A percentile compares a stretch with the other conserved stretches of the same genome.
Conservation (phyloP, 768 basidiomycete genomes). For the Daedaleopsis nitida region DNA sequence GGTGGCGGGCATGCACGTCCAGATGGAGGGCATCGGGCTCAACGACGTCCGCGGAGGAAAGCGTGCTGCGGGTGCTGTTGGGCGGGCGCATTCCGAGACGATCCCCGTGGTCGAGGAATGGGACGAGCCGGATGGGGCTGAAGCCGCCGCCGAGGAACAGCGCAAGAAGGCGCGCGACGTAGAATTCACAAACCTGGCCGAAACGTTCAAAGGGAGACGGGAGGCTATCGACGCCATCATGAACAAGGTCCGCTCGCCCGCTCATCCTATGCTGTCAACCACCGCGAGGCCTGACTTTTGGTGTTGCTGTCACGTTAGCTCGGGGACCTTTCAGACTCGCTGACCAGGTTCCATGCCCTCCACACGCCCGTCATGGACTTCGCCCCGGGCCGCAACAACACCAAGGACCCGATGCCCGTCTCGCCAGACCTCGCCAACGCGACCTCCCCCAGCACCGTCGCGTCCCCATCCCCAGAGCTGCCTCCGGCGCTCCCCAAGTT, state of each 20-base stretch:
- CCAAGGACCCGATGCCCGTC: conserved; percentile 33
- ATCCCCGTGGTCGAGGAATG: conserved; percentile 49
- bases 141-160: conserved; percentile 58
- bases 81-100: conserved; percentile 40
- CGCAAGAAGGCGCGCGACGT: conserved; percentile 55
- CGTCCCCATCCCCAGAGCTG: conserved; percentile 22
- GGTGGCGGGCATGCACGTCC: conserved; percentile 70
- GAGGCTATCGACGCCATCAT: conserved; percentile 72
- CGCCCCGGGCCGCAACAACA: conserved; percentile 31
- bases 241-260: conserved; percentile 53
- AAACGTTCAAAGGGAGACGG: conserved; percentile 70
- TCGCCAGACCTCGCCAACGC: conserved; percentile 25
- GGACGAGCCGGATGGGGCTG: conserved; percentile 49
- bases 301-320: conserved; percentile 41
- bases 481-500: conserved; percentile 10
- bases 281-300: conserved; percentile 8
- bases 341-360: conserved; percentile 47
- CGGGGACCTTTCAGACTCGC: conserved; percentile 49
- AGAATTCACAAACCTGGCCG: conserved; percentile 67
- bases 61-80: conserved; percentile 18
- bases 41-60: conserved; percentile 26
- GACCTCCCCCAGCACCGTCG: conserved; percentile 25
- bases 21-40: conserved; percentile 69
- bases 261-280: neutral
- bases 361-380: conserved; percentile 44